Evolutionary conservation across 2,329 filamentous ascomycete genomes (phyloP), one percentile per base, ranked within the genome.

Genomic region (Aschersonia sp.): DNA sequence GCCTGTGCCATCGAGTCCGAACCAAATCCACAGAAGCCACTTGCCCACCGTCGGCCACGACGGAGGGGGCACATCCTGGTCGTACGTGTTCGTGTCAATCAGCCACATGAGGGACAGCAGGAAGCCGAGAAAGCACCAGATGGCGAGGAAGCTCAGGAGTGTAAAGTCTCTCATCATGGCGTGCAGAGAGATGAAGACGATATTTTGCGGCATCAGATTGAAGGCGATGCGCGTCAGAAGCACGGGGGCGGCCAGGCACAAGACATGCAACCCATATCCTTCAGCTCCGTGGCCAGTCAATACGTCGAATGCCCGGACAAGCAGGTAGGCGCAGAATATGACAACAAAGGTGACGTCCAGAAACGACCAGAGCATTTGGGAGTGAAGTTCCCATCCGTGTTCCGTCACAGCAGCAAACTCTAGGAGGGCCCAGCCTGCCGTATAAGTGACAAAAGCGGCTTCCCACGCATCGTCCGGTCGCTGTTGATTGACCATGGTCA

Each of bases 21-120:
- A 87, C 83, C 83, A 87, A 54, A 87, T 84, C 79, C 80, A 86
- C 3, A 87, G 70, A 73, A 87, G 83, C 83, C 83, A 87, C 61
- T 85, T 85, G 32, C 75, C 75, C 45, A 86, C 82, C 0, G 80
- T 82, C 31, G 63, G 59, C 66, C 67, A 70, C 20, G 48, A 38
- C 35, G 48, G 48, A 12, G 40, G 57, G 59, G 2, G 64, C 62
- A 29, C 38, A 40, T 7, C 59, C 53, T 50, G 63, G 50, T 50
- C 60, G 51, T 12, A 52, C 52, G 31, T 54, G 60, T 29, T 56
- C 53, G 45, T 54, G 30, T 56, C 59, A 35, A 66, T 58, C 5
- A 87, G 74, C 82, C 83, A 86, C 51, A 77, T 73, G 61, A 87
- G 71, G 5, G 80, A 78, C 7, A 87, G 70, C 6, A 86, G 66